Percentiles rank a stretch among this genome's conserved stretches.
These are phyloP conservation scores for Colletotrichum sansevieriae DNA, from an alignment of 2,329 filamentous ascomycete species.

Conservation along the genomic window DNA sequence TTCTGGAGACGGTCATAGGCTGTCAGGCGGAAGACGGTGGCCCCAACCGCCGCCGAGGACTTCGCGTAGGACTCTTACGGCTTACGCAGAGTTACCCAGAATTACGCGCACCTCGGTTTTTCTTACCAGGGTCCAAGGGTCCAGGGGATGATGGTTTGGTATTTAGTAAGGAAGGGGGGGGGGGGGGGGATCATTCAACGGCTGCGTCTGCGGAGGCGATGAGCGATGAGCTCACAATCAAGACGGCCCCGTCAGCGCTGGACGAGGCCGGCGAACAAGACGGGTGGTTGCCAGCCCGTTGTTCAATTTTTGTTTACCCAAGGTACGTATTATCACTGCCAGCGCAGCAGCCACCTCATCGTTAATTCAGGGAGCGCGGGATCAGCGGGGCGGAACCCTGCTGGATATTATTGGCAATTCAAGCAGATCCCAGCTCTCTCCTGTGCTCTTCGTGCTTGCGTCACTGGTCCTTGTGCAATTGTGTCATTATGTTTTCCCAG, in stretches of 20 bases:
- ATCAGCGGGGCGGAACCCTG: conserved; percentile 7
- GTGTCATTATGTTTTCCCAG: conserved; percentile 27
- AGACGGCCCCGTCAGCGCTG: neutral
- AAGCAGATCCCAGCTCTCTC: neutral
- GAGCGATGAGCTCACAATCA: neutral
- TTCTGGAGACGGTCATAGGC: neutral
- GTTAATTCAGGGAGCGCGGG: no score
- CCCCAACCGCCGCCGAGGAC: no score
- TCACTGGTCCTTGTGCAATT: conserved; percentile 12
- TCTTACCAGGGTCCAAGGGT: conserved; percentile 31
- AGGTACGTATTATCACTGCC: neutral
- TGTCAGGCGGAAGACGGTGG: no score
- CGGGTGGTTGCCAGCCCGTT: neutral
- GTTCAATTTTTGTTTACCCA: neutral
- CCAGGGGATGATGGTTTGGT: neutral
- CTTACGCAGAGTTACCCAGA: no score
- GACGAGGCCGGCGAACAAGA: neutral
- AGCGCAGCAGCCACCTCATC: conserved; percentile 19
- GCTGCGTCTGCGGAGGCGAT: no score
- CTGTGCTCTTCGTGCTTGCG: conserved; percentile 1
- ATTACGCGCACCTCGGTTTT: conserved; percentile 9
- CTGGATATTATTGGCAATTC: neutral
- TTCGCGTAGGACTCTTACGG: neutral
- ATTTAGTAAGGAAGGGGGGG: neutral
- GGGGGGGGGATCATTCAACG: no score